A percentile compares a stretch with the other conserved stretches of the same genome.
Conservation (phyloP, 2,329 filamentous ascomycete species). For the Paraconiothyrium sp. region DNA sequence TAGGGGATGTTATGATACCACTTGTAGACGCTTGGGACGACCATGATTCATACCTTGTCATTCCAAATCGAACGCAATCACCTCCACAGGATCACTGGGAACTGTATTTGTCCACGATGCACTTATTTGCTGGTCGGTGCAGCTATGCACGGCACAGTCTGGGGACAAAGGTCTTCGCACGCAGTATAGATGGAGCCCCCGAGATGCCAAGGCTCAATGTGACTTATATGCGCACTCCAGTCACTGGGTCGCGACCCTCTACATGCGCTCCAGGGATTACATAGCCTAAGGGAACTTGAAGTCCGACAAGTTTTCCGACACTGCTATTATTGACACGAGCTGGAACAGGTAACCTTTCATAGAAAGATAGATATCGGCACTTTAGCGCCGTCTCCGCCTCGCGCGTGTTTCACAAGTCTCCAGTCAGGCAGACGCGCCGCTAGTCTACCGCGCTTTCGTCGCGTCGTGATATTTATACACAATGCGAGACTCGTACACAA, state of each 20-base stretch:
- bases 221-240: not conserved
- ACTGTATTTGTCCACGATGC: not conserved
- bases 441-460: not conserved
- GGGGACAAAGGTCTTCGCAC: not conserved
- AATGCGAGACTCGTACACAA: not conserved
- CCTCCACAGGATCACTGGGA: too few species aligned
- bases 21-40: not conserved
- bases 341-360: not conserved
- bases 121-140: not conserved
- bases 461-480: not conserved
- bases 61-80: not conserved
- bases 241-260: not conserved
- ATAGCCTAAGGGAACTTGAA: not conserved
- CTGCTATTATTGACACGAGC: not conserved
- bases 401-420: not conserved
- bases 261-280: not conserved
- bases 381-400: not conserved
- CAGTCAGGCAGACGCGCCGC: not conserved
- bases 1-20: constrained; percentile 7
- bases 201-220: not conserved
- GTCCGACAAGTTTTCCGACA: not conserved
- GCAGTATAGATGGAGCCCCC: not conserved
- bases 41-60: not conserved
- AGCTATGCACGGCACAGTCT: not conserved
- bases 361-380: not conserved